Conservation (phyloP, 2,329 filamentous ascomycete species). For the Gnomoniopsis sp. region DNA sequence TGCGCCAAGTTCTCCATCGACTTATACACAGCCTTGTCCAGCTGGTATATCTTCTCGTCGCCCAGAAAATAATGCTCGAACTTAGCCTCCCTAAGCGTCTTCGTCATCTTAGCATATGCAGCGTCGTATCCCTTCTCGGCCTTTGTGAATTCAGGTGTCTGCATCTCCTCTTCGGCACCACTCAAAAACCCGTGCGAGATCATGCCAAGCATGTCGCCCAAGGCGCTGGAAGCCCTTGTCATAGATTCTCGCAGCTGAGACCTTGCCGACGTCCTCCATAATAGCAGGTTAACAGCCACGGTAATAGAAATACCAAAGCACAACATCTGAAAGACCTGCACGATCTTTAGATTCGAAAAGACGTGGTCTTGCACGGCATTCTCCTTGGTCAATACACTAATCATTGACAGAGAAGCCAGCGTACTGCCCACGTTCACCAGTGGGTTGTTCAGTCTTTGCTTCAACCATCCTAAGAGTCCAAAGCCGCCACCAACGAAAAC, state of each 20-base stretch:
- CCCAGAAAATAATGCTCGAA: constrained; percentile 84
- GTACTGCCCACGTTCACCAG: constrained; percentile 83
- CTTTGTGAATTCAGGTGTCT: constrained; percentile 60
- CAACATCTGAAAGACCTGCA: constrained; percentile 80
- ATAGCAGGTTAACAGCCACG: constrained; percentile 69
- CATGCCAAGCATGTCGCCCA: constrained; percentile 77
- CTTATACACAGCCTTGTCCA: constrained; percentile 77
- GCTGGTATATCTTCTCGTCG: constrained; percentile 71
- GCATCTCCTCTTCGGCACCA: constrained; percentile 75
- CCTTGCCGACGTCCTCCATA: constrained; percentile 77
- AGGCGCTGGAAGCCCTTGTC: constrained; percentile 67
- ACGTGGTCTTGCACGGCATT: constrained; percentile 79
- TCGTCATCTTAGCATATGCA: constrained; percentile 67
- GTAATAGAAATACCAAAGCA: constrained; percentile 72
- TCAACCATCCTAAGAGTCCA: constrained; percentile 84
- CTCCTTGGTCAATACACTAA: constrained; percentile 88
- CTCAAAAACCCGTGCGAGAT: constrained; percentile 82
- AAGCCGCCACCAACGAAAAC: constrained; percentile 84
- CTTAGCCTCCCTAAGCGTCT: constrained; percentile 79
- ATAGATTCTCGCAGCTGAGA: constrained; percentile 70
- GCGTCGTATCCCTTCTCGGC: constrained; percentile 62
- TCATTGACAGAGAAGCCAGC: constrained; percentile 81
- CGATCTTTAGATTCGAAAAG: constrained; percentile 77
- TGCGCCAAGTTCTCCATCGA: constrained; percentile 83
- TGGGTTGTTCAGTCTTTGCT: constrained; percentile 73